Percentiles rank a stretch among this genome's conserved stretches.
Conservation (phyloP, 2,329 filamentous ascomycete species). For the Aureobasidium sp. region DNA sequence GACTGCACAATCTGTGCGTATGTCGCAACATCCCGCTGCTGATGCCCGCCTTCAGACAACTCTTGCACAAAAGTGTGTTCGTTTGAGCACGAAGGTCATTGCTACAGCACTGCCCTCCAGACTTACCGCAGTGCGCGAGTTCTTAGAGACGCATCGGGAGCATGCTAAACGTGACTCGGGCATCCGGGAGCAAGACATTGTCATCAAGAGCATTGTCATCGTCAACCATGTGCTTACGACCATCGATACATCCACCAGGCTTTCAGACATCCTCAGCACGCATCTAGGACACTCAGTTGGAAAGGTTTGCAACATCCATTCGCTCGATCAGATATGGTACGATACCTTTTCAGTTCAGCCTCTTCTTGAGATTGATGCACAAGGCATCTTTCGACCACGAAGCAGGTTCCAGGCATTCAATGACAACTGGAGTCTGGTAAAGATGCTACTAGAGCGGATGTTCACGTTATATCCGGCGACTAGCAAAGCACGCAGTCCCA, state of each 20-base stretch:
- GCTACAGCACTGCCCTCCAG: background rate
- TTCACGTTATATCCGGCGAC: slow-evolving; percentile 40
- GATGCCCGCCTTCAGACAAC: background rate
- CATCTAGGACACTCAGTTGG: background rate
- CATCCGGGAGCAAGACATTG: slow-evolving; percentile 35
- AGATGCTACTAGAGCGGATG: slow-evolving; percentile 37
- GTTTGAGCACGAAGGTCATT: background rate
- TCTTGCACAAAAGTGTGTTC: background rate
- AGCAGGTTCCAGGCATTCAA: slow-evolving; percentile 30
- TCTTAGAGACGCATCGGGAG: slow-evolving; percentile 38
- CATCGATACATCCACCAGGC: background rate
- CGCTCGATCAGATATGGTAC: slow-evolving; percentile 32
- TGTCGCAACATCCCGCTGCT: background rate
- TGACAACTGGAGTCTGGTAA: slow-evolving; percentile 44
- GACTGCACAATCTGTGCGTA: background rate
- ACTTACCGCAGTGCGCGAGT: slow-evolving; percentile 29
- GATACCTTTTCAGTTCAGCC: slow-evolving; percentile 46
- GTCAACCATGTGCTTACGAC: slow-evolving; percentile 34
- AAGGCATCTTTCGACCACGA: slow-evolving; percentile 38
- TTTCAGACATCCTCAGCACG: slow-evolving; percentile 1
- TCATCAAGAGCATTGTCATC: slow-evolving; percentile 40
- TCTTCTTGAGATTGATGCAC: slow-evolving; percentile 42
- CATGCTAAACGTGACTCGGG: slow-evolving; percentile 38
- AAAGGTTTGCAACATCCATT: slow-evolving; percentile 20
- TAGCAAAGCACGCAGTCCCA: slow-evolving; percentile 30